A percentile compares a stretch with the other conserved stretches of the same genome.
These are phyloP conservation scores for Lichtheimia ramosa DNA, from an alignment of 371 early-diverging fungal genomes.

Conservation along the genomic window DNA sequence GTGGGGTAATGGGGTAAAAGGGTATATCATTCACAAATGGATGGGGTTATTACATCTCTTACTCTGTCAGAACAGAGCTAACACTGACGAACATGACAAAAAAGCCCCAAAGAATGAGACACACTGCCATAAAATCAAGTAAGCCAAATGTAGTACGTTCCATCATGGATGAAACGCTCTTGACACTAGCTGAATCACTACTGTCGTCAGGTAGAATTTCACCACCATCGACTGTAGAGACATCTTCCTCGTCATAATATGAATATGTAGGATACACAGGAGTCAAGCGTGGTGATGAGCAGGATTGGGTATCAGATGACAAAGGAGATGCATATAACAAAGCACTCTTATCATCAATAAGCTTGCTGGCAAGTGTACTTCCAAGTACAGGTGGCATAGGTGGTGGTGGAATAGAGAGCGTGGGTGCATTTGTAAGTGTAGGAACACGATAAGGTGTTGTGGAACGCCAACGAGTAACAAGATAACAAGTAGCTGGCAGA, in stretches of 20 bases:
- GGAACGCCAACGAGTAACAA: conserved; percentile 16
- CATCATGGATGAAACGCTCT: background rate
- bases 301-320: conserved; percentile 11
- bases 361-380: background rate
- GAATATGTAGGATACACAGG: conserved; percentile 7
- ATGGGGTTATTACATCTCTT: too few relatives aligned
- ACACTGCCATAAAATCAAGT: conserved; percentile 27
- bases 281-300: conserved; percentile 12
- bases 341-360: conserved; percentile 8
- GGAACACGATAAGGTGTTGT: background rate
- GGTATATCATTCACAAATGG: too few relatives aligned
- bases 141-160: conserved; percentile 14
- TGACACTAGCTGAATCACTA: background rate
- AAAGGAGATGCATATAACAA: background rate
- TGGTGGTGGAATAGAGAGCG: conserved; percentile 15
- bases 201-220: conserved; percentile 12
- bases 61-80: conserved; percentile 14
- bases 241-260: conserved; percentile 18
- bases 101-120: conserved; percentile 38
- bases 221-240: conserved; percentile 17
- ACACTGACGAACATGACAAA: conserved; percentile 35
- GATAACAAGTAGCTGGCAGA: conserved; percentile 51
- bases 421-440: conserved; percentile 14
- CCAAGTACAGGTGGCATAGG: background rate
- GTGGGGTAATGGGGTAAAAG: background rate